Conservation (phyloP, 345 rosid genomes). For the Populus euphratica region DNA sequence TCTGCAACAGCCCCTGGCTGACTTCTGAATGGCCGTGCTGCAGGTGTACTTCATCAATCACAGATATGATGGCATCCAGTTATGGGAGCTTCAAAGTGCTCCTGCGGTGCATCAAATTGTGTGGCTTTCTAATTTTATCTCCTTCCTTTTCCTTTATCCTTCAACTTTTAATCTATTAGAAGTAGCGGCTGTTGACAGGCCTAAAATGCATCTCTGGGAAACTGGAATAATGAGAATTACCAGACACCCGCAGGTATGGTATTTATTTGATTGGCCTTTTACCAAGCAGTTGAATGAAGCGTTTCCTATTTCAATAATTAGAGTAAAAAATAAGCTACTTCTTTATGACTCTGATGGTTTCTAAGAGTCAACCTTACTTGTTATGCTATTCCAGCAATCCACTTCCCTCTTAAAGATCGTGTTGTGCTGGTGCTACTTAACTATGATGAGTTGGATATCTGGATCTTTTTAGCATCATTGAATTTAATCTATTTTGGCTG, state of each 20-base stretch:
- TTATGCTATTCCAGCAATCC: neutral
- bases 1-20: neutral
- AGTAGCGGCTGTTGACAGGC: constrained; percentile 92
- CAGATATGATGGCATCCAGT: constrained; percentile 78
- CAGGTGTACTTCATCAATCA: constrained; percentile 96
- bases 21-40: constrained; percentile 19
- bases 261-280: neutral
- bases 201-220: constrained; percentile 95
- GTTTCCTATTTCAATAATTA: neutral
- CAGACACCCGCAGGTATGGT: constrained; percentile 86
- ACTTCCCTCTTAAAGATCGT: too few species aligned
- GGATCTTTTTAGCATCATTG: neutral
- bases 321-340: neutral
- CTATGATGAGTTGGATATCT: neutral
- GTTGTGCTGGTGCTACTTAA: too few species aligned
- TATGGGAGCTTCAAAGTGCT: constrained; percentile 78
- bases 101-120: constrained; percentile 63
- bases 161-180: constrained; percentile 90
- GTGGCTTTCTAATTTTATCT: constrained; percentile 77
- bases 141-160: constrained; percentile 88
- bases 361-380: neutral
- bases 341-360: neutral
- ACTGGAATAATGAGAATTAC: constrained; percentile 93
- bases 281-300: neutral
- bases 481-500: neutral